Evolutionary conservation across 2,329 filamentous ascomycete species (phyloP).

Genomic region (Pestalotiopsis sp.): DNA sequence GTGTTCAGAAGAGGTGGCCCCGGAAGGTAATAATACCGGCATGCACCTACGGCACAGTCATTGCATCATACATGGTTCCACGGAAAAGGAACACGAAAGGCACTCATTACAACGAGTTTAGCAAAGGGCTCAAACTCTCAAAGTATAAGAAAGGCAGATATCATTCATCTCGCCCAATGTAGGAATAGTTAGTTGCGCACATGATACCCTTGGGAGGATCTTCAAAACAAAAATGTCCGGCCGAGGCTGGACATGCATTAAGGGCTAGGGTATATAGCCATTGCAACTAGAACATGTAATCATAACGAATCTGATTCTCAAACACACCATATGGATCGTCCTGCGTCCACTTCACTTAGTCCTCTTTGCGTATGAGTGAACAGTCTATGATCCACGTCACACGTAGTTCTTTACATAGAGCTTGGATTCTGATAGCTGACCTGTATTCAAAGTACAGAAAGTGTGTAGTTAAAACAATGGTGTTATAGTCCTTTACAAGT

Average conservation of each 20-base stretch:
- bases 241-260: constrained; percentile 9
- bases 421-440: too few relatives aligned
- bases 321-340: background rate
- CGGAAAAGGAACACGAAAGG: background rate
- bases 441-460: too few relatives aligned
- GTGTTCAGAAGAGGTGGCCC: background rate
- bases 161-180: constrained; percentile 2
- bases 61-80: background rate
- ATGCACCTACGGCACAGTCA: background rate
- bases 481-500: too few relatives aligned
- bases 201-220: constrained; percentile 24
- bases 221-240: constrained; percentile 10
- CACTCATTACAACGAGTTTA: constrained; percentile 4
- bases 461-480: too few relatives aligned
- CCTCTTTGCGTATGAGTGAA: too few relatives aligned
- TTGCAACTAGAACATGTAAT: constrained; percentile 29
- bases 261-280: constrained; percentile 13
- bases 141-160: constrained; percentile 9
- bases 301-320: background rate
- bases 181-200: constrained; percentile 16
- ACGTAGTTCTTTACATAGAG: too few relatives aligned
- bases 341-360: too few relatives aligned
- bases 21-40: background rate
- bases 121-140: background rate
- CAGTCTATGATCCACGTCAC: too few relatives aligned